A percentile compares a stretch with the other conserved stretches of the same genome.
Conservation (phyloP, 768 basidiomycete genomes). For the Psilocybe azurescens region DNA sequence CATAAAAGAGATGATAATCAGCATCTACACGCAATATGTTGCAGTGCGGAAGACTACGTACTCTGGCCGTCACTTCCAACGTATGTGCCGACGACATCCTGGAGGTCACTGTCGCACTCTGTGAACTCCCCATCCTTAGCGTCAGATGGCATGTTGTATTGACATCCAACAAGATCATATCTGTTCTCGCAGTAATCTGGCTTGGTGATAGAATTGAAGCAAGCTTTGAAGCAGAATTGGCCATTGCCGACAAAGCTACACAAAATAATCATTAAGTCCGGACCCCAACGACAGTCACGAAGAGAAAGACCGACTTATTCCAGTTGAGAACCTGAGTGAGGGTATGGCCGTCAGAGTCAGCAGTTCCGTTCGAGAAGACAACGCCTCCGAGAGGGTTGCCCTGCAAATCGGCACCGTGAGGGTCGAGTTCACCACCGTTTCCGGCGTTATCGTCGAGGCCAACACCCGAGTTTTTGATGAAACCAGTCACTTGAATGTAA, state of each 20-base stretch:
- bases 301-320: slow-evolving; percentile 55
- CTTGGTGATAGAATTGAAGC: slow-evolving; percentile 56
- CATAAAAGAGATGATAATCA: not conserved
- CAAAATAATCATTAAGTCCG: not conserved
- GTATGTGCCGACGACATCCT: slow-evolving; percentile 58
- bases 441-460: slow-evolving; percentile 12
- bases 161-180: slow-evolving; percentile 72
- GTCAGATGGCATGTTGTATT: slow-evolving; percentile 68
- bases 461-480: slow-evolving; percentile 23
- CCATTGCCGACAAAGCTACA: slow-evolving; percentile 69
- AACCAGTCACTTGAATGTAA: slow-evolving; percentile 25
- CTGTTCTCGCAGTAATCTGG: slow-evolving; percentile 66
- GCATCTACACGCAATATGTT: too few relatives aligned
- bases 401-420: slow-evolving; percentile 74
- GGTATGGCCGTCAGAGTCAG: slow-evolving; percentile 42
- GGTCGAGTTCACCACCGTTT: slow-evolving; percentile 41
- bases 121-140: slow-evolving; percentile 63
- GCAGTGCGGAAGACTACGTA: slow-evolving; percentile 1
- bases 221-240: slow-evolving; percentile 71
- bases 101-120: slow-evolving; percentile 64
- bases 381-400: slow-evolving; percentile 83
- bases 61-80: slow-evolving; percentile 38
- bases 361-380: slow-evolving; percentile 64
- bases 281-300: not conserved
- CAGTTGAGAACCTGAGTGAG: slow-evolving; percentile 68